These are phyloP conservation scores for Elsinoe perseae DNA, from an alignment of 2,329 filamentous ascomycete species.

Conservation along the genomic window DNA sequence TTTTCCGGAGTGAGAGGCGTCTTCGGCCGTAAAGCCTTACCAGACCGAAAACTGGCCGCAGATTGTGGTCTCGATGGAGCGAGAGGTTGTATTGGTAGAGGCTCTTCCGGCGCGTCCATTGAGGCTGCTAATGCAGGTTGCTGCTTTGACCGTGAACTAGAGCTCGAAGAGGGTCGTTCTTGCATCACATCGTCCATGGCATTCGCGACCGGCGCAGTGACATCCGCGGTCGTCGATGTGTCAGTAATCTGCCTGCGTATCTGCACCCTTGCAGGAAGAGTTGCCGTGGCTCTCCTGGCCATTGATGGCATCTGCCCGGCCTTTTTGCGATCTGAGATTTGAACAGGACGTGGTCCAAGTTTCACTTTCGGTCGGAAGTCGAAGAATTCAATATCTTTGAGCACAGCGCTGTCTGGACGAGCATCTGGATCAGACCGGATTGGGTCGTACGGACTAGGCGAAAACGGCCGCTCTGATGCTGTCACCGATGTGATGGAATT, in stretches of 20 bases:
- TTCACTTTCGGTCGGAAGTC: conserved; percentile 70
- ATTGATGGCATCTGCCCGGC: conserved; percentile 7
- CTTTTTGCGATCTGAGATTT: conserved; percentile 46
- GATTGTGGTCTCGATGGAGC: conserved; percentile 4
- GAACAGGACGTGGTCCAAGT: conserved; percentile 74
- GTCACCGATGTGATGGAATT: not conserved
- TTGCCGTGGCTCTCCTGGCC: conserved; percentile 40
- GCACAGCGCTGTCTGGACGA: conserved; percentile 7
- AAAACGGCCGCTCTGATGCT: not conserved
- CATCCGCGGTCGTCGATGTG: conserved; percentile 14
- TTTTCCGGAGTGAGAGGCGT: conserved; percentile 72
- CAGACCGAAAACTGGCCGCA: conserved; percentile 13
- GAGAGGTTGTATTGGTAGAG: conserved; percentile 20
- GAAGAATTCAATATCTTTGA: conserved; percentile 8
- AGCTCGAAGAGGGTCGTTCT: not conserved
- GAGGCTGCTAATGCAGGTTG: conserved; percentile 29
- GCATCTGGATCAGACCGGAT: not conserved
- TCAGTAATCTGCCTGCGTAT: conserved; percentile 28
- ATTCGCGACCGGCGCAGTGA: conserved; percentile 12
- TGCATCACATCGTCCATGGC: conserved; percentile 10
- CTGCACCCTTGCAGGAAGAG: conserved; percentile 26
- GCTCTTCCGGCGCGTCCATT: conserved; percentile 28
- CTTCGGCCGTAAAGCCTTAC: conserved; percentile 9
- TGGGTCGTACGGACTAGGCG: not conserved
- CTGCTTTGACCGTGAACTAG: not conserved